These are phyloP conservation scores for Starmerella davenportii DNA, from an alignment of 805 yeast genomes.

Conservation along the genomic window DNA sequence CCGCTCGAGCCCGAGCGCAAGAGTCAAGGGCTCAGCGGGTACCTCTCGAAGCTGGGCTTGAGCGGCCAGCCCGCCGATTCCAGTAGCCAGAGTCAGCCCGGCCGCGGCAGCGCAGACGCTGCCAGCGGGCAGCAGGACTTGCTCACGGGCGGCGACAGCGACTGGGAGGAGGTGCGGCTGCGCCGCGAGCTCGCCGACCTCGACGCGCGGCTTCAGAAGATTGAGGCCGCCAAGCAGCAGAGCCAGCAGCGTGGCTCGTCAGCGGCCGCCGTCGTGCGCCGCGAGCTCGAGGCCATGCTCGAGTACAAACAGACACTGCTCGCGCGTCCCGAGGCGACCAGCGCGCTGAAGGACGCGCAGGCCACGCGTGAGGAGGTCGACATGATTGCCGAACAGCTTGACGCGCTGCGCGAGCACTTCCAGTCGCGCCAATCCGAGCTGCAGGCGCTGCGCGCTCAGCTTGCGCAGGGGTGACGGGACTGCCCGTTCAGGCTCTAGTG, in stretches of 20 bases:
- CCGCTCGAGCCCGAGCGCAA: slow-evolving; percentile 3
- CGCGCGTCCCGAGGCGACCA: slow-evolving; percentile 7
- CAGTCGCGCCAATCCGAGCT: slow-evolving; percentile 44
- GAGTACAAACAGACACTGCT: slow-evolving; percentile 56
- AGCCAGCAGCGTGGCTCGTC: slow-evolving; percentile 12
- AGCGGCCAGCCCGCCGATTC: slow-evolving; percentile 19
- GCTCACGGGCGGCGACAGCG: slow-evolving; percentile 34
- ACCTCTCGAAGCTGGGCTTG: slow-evolving; percentile 27
- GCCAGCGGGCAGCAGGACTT: background rate
- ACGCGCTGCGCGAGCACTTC: slow-evolving; percentile 51
- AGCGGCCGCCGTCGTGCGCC: slow-evolving; percentile 26
- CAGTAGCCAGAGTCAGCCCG: background rate
- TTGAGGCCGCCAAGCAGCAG: slow-evolving; percentile 14
- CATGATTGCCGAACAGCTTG: slow-evolving; percentile 64
- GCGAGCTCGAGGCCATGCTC: slow-evolving; percentile 67
- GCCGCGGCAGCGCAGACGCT: background rate
- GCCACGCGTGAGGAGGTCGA: slow-evolving; percentile 34
- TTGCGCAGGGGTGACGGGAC: too few species aligned
- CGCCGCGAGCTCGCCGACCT: slow-evolving; percentile 61
- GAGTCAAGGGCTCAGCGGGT: slow-evolving; percentile 8
- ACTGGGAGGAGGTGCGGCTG: slow-evolving; percentile 82
- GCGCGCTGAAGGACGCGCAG: slow-evolving; percentile 9
- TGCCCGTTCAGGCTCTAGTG: too few species aligned
- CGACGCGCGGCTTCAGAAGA: slow-evolving; percentile 40
- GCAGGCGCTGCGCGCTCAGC: slow-evolving; percentile 22